phyloP scores from a whole-genome alignment of 306 rosid species.

The Vigna nakashimae region DNA sequence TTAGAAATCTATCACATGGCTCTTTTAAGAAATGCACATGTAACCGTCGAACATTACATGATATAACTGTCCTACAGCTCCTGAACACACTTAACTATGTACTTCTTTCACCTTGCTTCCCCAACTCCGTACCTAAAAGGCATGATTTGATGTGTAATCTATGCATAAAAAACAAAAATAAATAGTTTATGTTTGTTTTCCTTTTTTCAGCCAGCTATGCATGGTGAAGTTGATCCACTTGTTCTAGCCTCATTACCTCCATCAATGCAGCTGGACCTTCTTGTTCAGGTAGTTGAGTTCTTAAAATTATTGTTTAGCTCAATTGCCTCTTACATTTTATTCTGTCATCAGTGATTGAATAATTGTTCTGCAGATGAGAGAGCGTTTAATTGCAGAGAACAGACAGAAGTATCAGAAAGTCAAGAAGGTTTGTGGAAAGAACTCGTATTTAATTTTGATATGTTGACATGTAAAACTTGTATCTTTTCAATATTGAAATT shows the following conservation, averaged over 20 bases:
- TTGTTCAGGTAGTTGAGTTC: slow-evolving; percentile 55
- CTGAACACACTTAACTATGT: neutral
- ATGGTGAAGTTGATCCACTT: slow-evolving; percentile 57
- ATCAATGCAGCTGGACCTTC: slow-evolving; percentile 68
- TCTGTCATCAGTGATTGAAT: slow-evolving; percentile 38
- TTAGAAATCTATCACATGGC: neutral
- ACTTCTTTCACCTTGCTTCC: slow-evolving; percentile 3
- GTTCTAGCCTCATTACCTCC: slow-evolving; percentile 66
- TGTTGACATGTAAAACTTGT: slow-evolving; percentile 20
- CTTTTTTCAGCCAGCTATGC: slow-evolving; percentile 53
- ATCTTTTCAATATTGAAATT: slow-evolving; percentile 9
- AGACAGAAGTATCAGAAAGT: slow-evolving; percentile 94
- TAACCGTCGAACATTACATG: neutral
- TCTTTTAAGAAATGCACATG: neutral
- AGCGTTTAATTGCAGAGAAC: slow-evolving; percentile 87
- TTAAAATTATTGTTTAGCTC: slow-evolving; percentile 37
- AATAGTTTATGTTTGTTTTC: slow-evolving; percentile 16
- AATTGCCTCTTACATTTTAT: slow-evolving; percentile 10
- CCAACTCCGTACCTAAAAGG: neutral
- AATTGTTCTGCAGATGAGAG: slow-evolving; percentile 73
- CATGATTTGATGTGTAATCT: neutral
- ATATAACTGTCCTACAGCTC: neutral
- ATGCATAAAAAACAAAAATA: neutral
- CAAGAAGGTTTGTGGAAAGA: slow-evolving; percentile 77
- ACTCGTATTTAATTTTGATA: slow-evolving; percentile 26